Conservation (phyloP, 2,329 filamentous ascomycete genomes). For the Scedosporium dehoogii region DNA sequence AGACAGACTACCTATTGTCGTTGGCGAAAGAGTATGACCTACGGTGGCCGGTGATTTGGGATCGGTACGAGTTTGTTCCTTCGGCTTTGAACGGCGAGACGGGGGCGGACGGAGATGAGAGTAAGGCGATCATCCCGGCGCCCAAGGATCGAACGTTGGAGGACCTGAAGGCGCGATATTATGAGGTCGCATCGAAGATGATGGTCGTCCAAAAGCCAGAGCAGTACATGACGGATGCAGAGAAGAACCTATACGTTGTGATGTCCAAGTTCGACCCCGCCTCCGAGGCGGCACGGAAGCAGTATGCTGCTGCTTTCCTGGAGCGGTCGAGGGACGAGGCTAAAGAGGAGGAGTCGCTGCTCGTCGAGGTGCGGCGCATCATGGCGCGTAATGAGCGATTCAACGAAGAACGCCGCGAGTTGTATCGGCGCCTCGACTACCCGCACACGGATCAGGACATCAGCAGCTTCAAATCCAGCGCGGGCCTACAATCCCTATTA, state of each 20-base stretch:
- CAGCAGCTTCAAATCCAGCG: slow-evolving; percentile 68
- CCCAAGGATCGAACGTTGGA: slow-evolving; percentile 62
- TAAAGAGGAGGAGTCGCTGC: slow-evolving; percentile 79
- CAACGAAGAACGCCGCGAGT: slow-evolving; percentile 77
- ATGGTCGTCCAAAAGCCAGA: slow-evolving; percentile 72
- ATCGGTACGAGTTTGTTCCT: slow-evolving; percentile 72
- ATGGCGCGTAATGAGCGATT: slow-evolving; percentile 76
- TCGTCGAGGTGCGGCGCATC: slow-evolving; percentile 87
- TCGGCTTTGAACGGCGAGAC: slow-evolving; percentile 34
- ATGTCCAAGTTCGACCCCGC: slow-evolving; percentile 79
- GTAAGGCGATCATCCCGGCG: slow-evolving; percentile 44
- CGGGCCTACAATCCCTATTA: slow-evolving; percentile 69
- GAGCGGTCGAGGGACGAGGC: slow-evolving; percentile 77
- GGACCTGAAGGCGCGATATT: slow-evolving; percentile 85
- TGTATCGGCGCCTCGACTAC: slow-evolving; percentile 79
- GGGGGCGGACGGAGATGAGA: slow-evolving; percentile 33
- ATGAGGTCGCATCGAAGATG: slow-evolving; percentile 73
- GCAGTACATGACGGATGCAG: slow-evolving; percentile 76
- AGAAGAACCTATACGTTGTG: slow-evolving; percentile 73
- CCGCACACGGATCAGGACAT: slow-evolving; percentile 62
- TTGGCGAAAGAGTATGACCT: slow-evolving; percentile 71
- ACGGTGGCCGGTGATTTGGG: slow-evolving; percentile 84
- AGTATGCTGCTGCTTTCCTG: slow-evolving; percentile 71
- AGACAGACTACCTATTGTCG: slow-evolving; percentile 83
- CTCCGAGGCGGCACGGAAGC: slow-evolving; percentile 72